Percentiles rank a stretch among this genome's conserved stretches.
Conservation (phyloP, 2,329 filamentous ascomycete genomes). For the Peltaster fructicola region DNA sequence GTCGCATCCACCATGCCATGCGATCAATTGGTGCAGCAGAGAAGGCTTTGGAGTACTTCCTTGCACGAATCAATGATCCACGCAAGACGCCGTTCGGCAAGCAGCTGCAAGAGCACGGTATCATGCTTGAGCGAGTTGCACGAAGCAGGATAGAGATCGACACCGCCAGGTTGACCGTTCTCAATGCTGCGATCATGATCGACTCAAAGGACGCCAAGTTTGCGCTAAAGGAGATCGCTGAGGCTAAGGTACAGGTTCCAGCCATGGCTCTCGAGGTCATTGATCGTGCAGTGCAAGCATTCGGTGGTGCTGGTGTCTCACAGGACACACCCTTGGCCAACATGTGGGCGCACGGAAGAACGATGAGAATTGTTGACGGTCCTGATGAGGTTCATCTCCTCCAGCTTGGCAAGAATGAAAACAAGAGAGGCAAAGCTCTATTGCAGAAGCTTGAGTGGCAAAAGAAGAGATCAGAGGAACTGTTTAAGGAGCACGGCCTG, state of each 20-base stretch:
- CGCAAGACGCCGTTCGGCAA: conserved; percentile 84
- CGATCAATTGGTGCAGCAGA: conserved; percentile 81
- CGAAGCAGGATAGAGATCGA: conserved; percentile 88
- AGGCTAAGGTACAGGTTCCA: conserved; percentile 87
- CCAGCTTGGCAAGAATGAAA: conserved; percentile 68
- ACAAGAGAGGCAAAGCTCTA: conserved; percentile 45
- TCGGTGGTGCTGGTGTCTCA: conserved; percentile 75
- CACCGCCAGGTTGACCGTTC: conserved; percentile 69
- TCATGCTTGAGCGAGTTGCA: conserved; percentile 89
- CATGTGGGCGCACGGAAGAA: conserved; percentile 21
- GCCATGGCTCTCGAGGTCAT: conserved; percentile 69
- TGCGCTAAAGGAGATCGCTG: conserved; percentile 79
- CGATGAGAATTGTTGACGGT: conserved; percentile 43
- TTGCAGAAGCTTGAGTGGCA: conserved; percentile 47
- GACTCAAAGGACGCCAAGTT: conserved; percentile 77
- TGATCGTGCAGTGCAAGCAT: conserved; percentile 84
- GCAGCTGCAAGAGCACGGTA: conserved; percentile 70
- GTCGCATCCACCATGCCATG: conserved; percentile 97
- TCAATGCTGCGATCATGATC: conserved; percentile 92
- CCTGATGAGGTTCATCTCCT: conserved; percentile 89
- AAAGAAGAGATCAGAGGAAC: conserved; percentile 43
- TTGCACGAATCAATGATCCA: conserved; percentile 84
- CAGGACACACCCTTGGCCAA: conserved; percentile 85
- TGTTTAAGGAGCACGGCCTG: conserved; percentile 44
- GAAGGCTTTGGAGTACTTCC: conserved; percentile 82